Evolutionary conservation across 345 rosid genomes (phyloP), one percentile per base, ranked within the genome.

Genomic region (Clarkia xantiana): DNA sequence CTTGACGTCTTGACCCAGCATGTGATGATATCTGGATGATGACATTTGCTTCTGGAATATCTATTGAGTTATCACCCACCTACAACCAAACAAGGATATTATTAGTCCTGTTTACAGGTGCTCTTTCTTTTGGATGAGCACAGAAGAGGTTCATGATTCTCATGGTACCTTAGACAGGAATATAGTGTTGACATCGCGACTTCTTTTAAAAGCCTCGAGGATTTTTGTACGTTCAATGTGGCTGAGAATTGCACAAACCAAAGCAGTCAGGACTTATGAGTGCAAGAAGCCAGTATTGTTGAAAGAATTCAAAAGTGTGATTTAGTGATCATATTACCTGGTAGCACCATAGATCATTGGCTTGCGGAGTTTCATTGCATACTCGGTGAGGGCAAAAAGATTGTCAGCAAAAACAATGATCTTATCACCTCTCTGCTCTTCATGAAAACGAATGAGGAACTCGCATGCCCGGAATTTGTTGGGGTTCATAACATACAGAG

Each of bases 331-430:
- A 62, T 59, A n/a, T 62, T 51, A 82, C 98, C 96, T 91, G 54
- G 96, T 86, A 56, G 96, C 96, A 78, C 98, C 98, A 69, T 91
- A 91, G 47, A 91, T 86, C 98, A 91, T 91, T 12, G 98, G 96
- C 64, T 86, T 91, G 57, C 76, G 77, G 38, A 91, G 93, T 60
- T 84, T 91, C 82, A 75, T 76, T 40, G 96, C 98, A 67, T 86
- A 91, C 67, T 81, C 94, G 0, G 77, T 74, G 44, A 91, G 83
- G 15, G 98, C 98, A 71, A 91, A 91, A 18, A 91, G 93, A 75
- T 91, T 91, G 66, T 91, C 96, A 44, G 94, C 93, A 71, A 81
- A 91, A 49, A 84, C 96, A 22, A 91, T 86, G 61, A 91, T 91
- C 65, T 91, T 91, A 58, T 91, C 98, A 25, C 86, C 87, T 47